These are phyloP conservation scores for Xylaria sp. DNA, from an alignment of 2,329 filamentous ascomycete genomes.

Conservation along the genomic window DNA sequence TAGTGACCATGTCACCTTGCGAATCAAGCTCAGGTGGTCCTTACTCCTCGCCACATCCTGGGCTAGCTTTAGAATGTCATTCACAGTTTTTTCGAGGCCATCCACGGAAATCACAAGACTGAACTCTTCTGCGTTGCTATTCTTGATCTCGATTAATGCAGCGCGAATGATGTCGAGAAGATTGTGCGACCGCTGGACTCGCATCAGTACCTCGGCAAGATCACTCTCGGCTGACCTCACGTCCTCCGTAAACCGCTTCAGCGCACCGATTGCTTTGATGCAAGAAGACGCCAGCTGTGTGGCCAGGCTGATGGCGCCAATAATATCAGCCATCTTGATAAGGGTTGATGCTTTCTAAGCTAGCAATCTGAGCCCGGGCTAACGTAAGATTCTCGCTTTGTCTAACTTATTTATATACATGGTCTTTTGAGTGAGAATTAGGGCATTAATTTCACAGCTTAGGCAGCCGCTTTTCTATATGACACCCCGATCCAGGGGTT, in stretches of 20 bases:
- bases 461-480: background rate
- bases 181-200: background rate
- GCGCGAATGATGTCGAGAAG: constrained; percentile 2
- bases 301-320: background rate
- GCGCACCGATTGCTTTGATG: background rate
- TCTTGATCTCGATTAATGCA: background rate
- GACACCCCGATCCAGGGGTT: background rate
- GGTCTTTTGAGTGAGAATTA: background rate
- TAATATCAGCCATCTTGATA: background rate
- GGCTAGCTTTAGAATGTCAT: background rate
- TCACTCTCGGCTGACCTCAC: background rate
- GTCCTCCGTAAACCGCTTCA: background rate
- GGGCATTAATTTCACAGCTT: background rate
- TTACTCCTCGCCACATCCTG: background rate
- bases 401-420: background rate
- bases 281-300: background rate
- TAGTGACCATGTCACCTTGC: background rate
- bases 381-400: background rate
- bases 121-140: background rate
- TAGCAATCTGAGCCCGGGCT: background rate
- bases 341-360: background rate
- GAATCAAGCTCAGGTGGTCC: background rate
- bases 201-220: background rate
- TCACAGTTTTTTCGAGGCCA: background rate
- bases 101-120: background rate